Percentiles rank a stretch among this genome's conserved stretches.
Evolutionary conservation across 371 early-diverging fungal species (phyloP).

Genomic region (Rhizopus arrhizus): DNA sequence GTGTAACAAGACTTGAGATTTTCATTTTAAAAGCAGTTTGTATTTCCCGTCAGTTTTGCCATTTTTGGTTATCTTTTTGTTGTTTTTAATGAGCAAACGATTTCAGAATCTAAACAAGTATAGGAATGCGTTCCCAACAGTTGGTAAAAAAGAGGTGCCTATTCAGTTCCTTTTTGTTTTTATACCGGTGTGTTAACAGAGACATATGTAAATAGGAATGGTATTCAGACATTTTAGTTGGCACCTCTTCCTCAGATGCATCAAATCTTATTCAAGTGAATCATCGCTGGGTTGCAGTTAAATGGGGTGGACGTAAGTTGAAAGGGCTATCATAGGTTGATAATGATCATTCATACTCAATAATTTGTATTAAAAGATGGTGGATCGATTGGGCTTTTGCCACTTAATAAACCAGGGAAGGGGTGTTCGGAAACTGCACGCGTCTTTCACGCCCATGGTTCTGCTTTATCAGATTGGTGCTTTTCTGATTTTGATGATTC

Average conservation of each 20-base stretch:
- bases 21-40: not conserved
- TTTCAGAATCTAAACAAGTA: constrained; percentile 62
- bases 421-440: constrained; percentile 39
- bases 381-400: constrained; percentile 52
- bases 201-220: constrained; percentile 40
- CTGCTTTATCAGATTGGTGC: constrained; percentile 60
- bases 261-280: constrained; percentile 56
- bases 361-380: constrained; percentile 18
- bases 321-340: not conserved
- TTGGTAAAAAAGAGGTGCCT: constrained; percentile 60
- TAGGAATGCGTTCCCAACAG: constrained; percentile 62
- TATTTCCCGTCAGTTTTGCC: not conserved
- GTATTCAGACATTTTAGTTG: constrained; percentile 57
- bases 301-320: constrained; percentile 48
- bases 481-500: constrained; percentile 54
- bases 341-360: constrained; percentile 1
- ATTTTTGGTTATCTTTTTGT: not conserved
- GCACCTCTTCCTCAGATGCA: constrained; percentile 45
- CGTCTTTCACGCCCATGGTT: constrained; percentile 48
- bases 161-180: not conserved
- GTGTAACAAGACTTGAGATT: constrained; percentile 1
- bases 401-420: constrained; percentile 45
- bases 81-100: constrained; percentile 43
- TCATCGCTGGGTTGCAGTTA: constrained; percentile 50
- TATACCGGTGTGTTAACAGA: not conserved